These are phyloP conservation scores for Clitoria ternatea DNA, from an alignment of 306 rosid species.

Conservation along the genomic window DNA sequence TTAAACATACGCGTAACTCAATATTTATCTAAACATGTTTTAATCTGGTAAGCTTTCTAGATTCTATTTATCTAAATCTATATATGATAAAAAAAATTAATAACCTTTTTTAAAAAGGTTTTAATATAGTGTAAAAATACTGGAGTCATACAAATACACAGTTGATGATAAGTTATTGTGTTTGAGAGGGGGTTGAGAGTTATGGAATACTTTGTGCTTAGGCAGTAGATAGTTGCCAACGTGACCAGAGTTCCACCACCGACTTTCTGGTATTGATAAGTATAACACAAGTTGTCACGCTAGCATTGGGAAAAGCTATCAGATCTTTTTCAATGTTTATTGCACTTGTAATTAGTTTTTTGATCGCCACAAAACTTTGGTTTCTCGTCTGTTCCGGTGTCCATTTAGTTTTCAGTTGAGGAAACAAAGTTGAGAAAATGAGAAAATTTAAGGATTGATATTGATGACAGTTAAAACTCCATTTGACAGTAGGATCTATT, in stretches of 20 bases:
- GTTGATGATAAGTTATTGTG: not conserved
- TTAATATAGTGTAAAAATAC: not conserved
- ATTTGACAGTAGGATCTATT: too few relatives aligned
- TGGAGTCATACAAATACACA: not conserved
- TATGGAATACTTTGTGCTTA: not conserved
- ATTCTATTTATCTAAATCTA: too few relatives aligned
- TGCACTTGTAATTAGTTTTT: not conserved
- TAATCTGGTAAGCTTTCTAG: too few relatives aligned
- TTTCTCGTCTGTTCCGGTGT: not conserved
- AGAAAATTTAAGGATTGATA: too few relatives aligned
- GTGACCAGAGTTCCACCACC: slow-evolving; percentile 42
- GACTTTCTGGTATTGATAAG: slow-evolving; percentile 29
- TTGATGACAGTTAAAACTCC: too few relatives aligned
- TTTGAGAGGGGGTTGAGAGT: not conserved
- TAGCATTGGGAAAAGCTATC: not conserved
- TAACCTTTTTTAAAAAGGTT: not conserved
- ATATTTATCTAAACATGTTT: too few relatives aligned
- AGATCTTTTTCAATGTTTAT: not conserved
- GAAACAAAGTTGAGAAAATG: too few relatives aligned
- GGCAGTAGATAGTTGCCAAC: not conserved
- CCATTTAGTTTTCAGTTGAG: not conserved
- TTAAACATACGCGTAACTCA: not conserved
- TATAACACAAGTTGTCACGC: not conserved
- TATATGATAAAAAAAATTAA: too few relatives aligned
- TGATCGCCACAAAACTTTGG: not conserved